These are phyloP conservation scores for Kwoniella dendrophila DNA, from an alignment of 768 basidiomycete genomes.

Conservation along the genomic window DNA sequence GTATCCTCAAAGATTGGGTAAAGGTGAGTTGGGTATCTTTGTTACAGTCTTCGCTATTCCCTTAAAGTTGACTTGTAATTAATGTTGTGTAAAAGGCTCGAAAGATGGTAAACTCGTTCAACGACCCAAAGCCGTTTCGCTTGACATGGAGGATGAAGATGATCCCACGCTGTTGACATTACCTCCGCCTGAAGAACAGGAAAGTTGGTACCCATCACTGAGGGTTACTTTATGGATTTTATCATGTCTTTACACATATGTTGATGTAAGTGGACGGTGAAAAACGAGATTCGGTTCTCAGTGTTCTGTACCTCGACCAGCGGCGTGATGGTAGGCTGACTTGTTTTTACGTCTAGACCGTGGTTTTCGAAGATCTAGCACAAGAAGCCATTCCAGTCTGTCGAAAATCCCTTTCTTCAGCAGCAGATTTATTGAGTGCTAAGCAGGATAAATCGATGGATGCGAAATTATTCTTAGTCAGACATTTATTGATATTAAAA, in stretches of 20 bases:
- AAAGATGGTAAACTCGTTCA: constrained; percentile 20
- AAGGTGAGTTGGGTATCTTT: constrained; percentile 60
- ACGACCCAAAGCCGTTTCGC: constrained; percentile 25
- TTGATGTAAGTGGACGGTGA: constrained; percentile 67
- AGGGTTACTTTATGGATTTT: constrained; percentile 88
- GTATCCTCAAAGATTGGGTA: constrained; percentile 77
- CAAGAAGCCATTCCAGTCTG: constrained; percentile 87
- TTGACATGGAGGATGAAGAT: constrained; percentile 59
- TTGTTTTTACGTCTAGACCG: constrained; percentile 63
- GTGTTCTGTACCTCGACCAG: no score
- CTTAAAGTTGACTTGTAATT: no score
- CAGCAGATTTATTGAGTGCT: constrained; percentile 65
- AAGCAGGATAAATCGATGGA: constrained; percentile 62
- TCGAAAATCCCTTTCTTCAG: constrained; percentile 74
- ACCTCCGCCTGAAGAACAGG: constrained; percentile 71
- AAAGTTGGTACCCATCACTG: constrained; percentile 90
- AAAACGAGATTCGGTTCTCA: not conserved
- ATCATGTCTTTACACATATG: constrained; percentile 83
- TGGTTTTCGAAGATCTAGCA: constrained; percentile 93
- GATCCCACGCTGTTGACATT: constrained; percentile 64
- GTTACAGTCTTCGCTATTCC: no score
- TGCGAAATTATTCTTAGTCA: constrained; percentile 80
- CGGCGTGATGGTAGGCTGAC: not conserved
- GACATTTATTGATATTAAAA: constrained; percentile 87
- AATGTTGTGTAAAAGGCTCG: no score